These are phyloP conservation scores for Pyricularia pennisetigena DNA, from an alignment of 2,329 filamentous ascomycete genomes.

Conservation along the genomic window DNA sequence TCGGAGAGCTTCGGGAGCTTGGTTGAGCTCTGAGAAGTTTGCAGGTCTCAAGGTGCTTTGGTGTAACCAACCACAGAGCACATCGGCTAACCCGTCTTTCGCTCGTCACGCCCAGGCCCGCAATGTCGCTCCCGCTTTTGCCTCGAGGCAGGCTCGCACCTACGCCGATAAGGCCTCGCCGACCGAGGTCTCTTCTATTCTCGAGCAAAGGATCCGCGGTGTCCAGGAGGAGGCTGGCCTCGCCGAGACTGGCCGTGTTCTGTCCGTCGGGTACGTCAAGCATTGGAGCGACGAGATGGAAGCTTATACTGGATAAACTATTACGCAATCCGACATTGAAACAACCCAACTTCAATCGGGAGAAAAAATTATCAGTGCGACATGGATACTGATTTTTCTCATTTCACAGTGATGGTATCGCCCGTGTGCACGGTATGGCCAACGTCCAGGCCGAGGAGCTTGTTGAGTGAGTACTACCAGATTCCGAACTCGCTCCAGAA, in stretches of 20 bases:
- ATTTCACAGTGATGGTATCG: constrained; percentile 90
- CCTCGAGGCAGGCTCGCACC: constrained; percentile 64
- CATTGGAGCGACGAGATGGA: neutral
- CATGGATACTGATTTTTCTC: constrained; percentile 12
- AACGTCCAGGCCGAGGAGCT: constrained; percentile 99
- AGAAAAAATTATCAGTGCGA: neutral
- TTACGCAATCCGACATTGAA: neutral
- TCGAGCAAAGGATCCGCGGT: constrained; percentile 98
- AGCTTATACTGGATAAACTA: neutral
- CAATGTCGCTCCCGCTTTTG: constrained; percentile 70
- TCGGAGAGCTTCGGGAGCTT: constrained; percentile 27
- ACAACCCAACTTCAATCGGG: neutral
- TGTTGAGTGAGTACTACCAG: constrained; percentile 73
- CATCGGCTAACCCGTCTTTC: constrained; percentile 29
- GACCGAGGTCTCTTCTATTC: constrained; percentile 97
- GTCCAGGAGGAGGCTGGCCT: constrained; percentile 94
- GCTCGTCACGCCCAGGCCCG: constrained; percentile 53
- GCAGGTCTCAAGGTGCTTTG: constrained; percentile 8
- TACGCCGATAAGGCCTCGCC: constrained; percentile 93
- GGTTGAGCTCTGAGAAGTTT: constrained; percentile 22
- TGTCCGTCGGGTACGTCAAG: constrained; percentile 88
- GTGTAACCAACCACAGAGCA: constrained; percentile 2
- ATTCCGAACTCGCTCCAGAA: constrained; percentile 6
- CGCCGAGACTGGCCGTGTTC: constrained; percentile 96
- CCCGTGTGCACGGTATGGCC: constrained; percentile 98